phyloP scores from a whole-genome alignment of 768 basidiomycete genomes.

The Calocybe gangraenosa region DNA sequence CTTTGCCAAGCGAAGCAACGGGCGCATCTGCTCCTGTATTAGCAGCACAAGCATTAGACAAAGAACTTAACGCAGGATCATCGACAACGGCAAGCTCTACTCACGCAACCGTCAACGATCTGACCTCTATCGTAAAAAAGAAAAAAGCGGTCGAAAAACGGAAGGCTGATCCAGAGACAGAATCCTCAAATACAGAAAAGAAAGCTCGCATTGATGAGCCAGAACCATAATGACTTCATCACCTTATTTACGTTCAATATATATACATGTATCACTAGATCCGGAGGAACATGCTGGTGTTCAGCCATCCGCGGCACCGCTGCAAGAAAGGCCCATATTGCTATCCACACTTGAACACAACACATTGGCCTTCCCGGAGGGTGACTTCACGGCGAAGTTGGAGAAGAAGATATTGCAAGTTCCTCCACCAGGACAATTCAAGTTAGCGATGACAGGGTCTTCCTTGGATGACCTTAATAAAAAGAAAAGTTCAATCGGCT shows the following conservation, averaged over 20 bases:
- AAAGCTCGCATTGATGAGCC: conserved; percentile 55
- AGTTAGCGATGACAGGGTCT: conserved; percentile 23
- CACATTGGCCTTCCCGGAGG: conserved; percentile 20
- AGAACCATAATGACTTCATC: conserved; percentile 16
- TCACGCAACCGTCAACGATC: conserved; percentile 62
- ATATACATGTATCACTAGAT: too few species aligned
- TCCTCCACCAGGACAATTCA: conserved; percentile 23
- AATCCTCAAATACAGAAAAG: conserved; percentile 49
- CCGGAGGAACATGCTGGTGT: too few species aligned
- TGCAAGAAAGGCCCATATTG: conserved; percentile 21
- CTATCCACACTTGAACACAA: conserved; percentile 25
- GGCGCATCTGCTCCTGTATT: conserved; percentile 61
- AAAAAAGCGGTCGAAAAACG: conserved; percentile 58
- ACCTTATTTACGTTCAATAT: conserved; percentile 5
- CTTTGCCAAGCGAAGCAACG: conserved; percentile 59
- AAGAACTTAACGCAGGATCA: conserved; percentile 52
- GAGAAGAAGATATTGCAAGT: conserved; percentile 22
- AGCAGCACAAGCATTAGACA: conserved; percentile 67
- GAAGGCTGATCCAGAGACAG: conserved; percentile 62
- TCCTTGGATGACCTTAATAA: conserved; percentile 19
- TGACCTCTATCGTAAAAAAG: conserved; percentile 88
- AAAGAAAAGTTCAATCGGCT: not conserved
- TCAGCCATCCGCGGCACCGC: conserved; percentile 23
- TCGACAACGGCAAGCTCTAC: conserved; percentile 29
- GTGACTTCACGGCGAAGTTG: conserved; percentile 22